Base-by-base conservation (phyloP, 495 filamentous ascomycete species). In the Podospora conica region DNA sequence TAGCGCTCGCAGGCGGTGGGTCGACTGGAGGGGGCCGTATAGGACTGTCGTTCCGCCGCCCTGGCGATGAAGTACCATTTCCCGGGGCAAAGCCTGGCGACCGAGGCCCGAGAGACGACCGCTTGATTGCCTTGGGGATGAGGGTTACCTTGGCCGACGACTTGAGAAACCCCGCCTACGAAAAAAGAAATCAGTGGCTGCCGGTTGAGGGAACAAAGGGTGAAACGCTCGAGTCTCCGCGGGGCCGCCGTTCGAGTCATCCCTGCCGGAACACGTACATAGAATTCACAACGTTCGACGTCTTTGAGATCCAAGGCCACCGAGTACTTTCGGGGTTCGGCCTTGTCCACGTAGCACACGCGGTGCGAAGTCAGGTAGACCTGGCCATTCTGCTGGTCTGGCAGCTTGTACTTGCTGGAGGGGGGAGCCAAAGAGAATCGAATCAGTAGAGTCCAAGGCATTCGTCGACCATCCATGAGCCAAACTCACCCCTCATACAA, bases 331-430 rank as follows among this genome's bases (percentile, higher is more conserved):
- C 95, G 84, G 9, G 96, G 92, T 65, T 97, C 90, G 20, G 87
- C 85, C 66, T 93, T 89, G 69, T 96, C 92, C 66, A 99, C 91
- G 74, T 98, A 99, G 80, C 93, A 98, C 57, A 91, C 88, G 54
- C 95, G 88, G 74, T 98, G 93, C 9, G 94, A 95, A 22, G 95
- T 98, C 70, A 99, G 79, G 73, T 99, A 99, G 53, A 92, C 91
- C 79, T 96, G 92, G 68, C 95, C 95, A 81, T 96, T 90, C 72
- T 99, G 96, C 54, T 92, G 90, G 68, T 91, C 86, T n/a, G 92
- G 90, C 60, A 98, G 86, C 79, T 98, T 98, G 82, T 87, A 93
- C 80, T 97, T 98, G 66, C 93, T 97, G 67, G 23, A 9, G 40
- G 10, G 21, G 23, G 55, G 65, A 48, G 40, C n/a, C n/a, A 63